Evolutionary conservation across 2,329 filamentous ascomycete species (phyloP).

Genomic region (Ceratocystiopsis sp.): DNA sequence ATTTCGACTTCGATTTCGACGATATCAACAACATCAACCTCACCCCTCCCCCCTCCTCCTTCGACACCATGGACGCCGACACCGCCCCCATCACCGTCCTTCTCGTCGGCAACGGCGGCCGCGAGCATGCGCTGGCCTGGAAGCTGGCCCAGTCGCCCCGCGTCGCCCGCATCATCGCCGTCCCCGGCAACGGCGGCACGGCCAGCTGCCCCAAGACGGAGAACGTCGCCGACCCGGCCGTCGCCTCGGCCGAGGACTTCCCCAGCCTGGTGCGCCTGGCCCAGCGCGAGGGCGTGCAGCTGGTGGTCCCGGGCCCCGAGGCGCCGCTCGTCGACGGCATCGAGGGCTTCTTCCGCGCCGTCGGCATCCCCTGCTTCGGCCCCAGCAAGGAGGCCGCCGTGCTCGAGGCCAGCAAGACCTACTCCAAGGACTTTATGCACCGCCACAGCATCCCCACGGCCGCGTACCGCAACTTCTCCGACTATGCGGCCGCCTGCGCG

Average conservation of each 20-base stretch:
- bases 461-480: slow-evolving; percentile 72
- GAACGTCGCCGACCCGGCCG: slow-evolving; percentile 41
- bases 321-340: slow-evolving; percentile 86
- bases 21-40: neutral
- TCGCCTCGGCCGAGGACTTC: slow-evolving; percentile 58
- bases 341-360: slow-evolving; percentile 60
- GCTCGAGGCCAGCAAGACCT: slow-evolving; percentile 94
- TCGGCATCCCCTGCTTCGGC: slow-evolving; percentile 68
- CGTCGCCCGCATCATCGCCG: slow-evolving; percentile 57
- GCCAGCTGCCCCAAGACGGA: slow-evolving; percentile 50
- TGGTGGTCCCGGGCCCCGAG: slow-evolving; percentile 83
- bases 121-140: slow-evolving; percentile 91
- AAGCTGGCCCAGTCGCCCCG: slow-evolving; percentile 70
- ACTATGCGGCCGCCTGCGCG: slow-evolving; percentile 52
- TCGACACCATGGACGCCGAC: too few species aligned
- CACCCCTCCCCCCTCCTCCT: slow-evolving; percentile 1
- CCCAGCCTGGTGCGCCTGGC: slow-evolving; percentile 59
- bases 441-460: slow-evolving; percentile 81
- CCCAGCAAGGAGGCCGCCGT: slow-evolving; percentile 68
- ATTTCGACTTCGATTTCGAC: neutral
- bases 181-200: slow-evolving; percentile 79
- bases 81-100: slow-evolving; percentile 31
- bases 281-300: slow-evolving; percentile 53
- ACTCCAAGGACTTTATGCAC: slow-evolving; percentile 96
- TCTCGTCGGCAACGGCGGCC: slow-evolving; percentile 81